Evolutionary conservation across 306 rosid species (phyloP).

Genomic region (Benincasa hispida): DNA sequence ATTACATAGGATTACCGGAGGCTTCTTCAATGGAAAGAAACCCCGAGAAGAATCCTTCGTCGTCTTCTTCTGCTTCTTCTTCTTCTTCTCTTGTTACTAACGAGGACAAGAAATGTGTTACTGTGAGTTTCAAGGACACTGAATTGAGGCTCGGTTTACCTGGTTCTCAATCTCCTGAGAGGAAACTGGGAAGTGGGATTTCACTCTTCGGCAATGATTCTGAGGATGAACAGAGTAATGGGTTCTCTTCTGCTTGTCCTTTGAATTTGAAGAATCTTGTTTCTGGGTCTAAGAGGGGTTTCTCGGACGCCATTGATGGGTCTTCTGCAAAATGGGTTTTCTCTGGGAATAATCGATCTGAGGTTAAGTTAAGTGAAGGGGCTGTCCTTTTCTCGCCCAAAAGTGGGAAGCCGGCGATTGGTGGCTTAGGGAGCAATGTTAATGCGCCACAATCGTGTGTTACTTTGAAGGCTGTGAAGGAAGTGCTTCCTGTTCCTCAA

Average conservation of each 20-base stretch:
- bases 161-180: slow-evolving; percentile 58
- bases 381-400: slow-evolving; percentile 36
- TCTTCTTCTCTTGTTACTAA: slow-evolving; percentile 25
- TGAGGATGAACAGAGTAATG: slow-evolving; percentile 38
- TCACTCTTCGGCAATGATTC: slow-evolving; percentile 58
- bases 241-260: slow-evolving; percentile 27
- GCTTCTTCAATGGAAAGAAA: slow-evolving; percentile 43
- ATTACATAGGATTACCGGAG: slow-evolving; percentile 68
- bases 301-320: slow-evolving; percentile 57
- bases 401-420: slow-evolving; percentile 29
- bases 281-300: slow-evolving; percentile 70
- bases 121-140: slow-evolving; percentile 67
- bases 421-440: slow-evolving; percentile 24
- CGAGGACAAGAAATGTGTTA: slow-evolving; percentile 34
- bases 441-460: slow-evolving; percentile 14
- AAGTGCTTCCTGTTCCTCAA: slow-evolving; percentile 29
- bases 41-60: slow-evolving; percentile 35
- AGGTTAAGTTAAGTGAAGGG: slow-evolving; percentile 37
- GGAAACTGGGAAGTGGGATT: slow-evolving; percentile 28
- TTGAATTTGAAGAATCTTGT: slow-evolving; percentile 37
- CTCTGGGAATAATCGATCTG: slow-evolving; percentile 49
- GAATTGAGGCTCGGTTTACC: slow-evolving; percentile 92
- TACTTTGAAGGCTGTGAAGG: slow-evolving; percentile 28
- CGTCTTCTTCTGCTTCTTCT: slow-evolving; percentile 30
- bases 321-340: slow-evolving; percentile 59